Conservation (phyloP, 345 rosid genomes). For the Raphanus sativus region DNA sequence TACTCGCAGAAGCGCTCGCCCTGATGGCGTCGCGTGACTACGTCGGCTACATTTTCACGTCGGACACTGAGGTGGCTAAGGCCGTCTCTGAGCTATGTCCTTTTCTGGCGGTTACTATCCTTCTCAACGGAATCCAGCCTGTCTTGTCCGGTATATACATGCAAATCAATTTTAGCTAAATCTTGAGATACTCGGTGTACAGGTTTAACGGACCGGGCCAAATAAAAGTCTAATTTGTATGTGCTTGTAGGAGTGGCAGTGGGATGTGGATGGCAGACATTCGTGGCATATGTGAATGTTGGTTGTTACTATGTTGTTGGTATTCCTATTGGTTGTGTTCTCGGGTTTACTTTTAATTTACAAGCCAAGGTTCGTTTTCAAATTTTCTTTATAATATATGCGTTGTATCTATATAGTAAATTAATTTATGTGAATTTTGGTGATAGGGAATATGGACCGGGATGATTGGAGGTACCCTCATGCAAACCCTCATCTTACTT, state of each 20-base stretch:
- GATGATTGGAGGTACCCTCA: constrained; percentile 59
- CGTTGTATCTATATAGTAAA: background rate
- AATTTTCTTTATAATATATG: background rate
- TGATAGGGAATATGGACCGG: constrained; percentile 63
- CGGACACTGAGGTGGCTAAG: constrained; percentile 51
- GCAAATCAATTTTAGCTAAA: background rate
- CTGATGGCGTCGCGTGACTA: constrained; percentile 40
- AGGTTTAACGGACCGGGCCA: no score
- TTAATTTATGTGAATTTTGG: background rate
- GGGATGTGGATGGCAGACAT: constrained; percentile 77
- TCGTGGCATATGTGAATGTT: constrained; percentile 61
- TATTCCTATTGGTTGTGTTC: constrained; percentile 53
- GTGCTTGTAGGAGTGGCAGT: constrained; percentile 60
- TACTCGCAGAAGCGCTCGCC: constrained; percentile 28
- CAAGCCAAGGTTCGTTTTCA: constrained; percentile 50
- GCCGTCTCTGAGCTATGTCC: constrained; percentile 70
- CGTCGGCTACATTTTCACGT: constrained; percentile 58
- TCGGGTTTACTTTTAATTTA: constrained; percentile 50
- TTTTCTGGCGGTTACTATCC: constrained; percentile 53
- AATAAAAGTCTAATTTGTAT: background rate
- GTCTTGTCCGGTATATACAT: constrained; percentile 52
- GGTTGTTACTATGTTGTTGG: constrained; percentile 62
- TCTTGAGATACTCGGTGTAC: background rate
- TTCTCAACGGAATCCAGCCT: constrained; percentile 66
- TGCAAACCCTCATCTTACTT: constrained; percentile 57